Percentiles rank a stretch among this genome's conserved stretches.
Evolutionary conservation across 371 early-diverging fungal species (phyloP).

Genomic region (Mucor lusitanicus): DNA sequence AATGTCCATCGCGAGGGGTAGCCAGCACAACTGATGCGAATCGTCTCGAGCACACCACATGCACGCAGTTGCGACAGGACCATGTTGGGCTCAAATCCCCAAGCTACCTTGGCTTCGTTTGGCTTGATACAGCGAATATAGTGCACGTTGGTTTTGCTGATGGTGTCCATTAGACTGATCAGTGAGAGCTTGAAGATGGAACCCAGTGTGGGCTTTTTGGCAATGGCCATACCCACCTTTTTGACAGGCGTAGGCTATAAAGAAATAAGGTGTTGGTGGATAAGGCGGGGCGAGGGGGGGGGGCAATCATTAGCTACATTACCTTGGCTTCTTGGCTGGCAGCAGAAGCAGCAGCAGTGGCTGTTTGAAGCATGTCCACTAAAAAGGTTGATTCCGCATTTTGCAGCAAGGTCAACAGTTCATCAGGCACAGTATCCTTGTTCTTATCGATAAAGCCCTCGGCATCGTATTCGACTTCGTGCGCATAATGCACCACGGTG

Average conservation of each 20-base stretch:
- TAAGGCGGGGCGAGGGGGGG: too few relatives aligned
- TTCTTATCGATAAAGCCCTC: constrained; percentile 99
- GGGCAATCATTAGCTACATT: background rate
- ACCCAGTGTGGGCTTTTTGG: constrained; percentile 86
- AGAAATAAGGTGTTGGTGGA: too few relatives aligned
- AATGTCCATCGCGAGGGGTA: constrained; percentile 95
- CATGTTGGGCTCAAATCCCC: constrained; percentile 90
- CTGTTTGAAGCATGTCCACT: constrained; percentile 69
- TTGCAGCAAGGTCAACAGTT: constrained; percentile 75
- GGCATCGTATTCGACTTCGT: constrained; percentile 86
- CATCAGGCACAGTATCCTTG: constrained; percentile 97
- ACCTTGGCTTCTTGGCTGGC: constrained; percentile 35
- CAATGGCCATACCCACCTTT: constrained; percentile 48
- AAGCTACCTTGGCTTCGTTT: constrained; percentile 89
- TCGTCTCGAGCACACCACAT: constrained; percentile 99
- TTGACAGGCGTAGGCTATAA: constrained; percentile 33
- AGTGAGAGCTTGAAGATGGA: constrained; percentile 86
- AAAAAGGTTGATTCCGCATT: constrained; percentile 74
- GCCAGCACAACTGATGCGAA: constrained; percentile 98
- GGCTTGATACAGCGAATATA: constrained; percentile 99
- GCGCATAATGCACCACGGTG: constrained; percentile 90
- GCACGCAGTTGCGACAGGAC: constrained; percentile 96
- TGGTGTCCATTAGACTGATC: constrained; percentile 91
- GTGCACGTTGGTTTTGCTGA: constrained; percentile 89
- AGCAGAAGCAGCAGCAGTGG: constrained; percentile 52